Base-by-base conservation (phyloP, 805 yeast genomes). In the Kluyveromyces wickerhamii region DNA sequence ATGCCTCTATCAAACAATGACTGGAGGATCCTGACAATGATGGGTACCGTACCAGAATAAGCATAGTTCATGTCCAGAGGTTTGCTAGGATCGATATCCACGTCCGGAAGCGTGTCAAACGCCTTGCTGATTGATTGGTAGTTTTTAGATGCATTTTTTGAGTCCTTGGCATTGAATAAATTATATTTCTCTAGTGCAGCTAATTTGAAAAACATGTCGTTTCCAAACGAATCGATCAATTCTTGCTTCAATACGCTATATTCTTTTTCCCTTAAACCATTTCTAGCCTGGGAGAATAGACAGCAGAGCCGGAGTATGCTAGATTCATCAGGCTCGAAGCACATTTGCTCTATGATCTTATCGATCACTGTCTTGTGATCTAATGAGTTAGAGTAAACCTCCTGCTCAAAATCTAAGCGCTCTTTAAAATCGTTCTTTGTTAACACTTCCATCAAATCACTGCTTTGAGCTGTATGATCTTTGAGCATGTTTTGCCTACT, bases 41-140 rank as follows among this genome's bases (percentile, higher is more conserved):
- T 54, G 2, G 98, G 97, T 0, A 86, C 81, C 20, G 74, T 81
- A 1, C 94, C 92, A 4, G 96, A 81, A 40, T 82, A 75, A 1
- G 86, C 76, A 51, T 77, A 81, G 1, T 78, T 49, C 8, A 53
- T 48, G 27, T 52, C 56, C 18, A 24, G 36, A 0, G 51, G 53
- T 7, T 44, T 42, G 8, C 38, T 48, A 4, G 41, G 46, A 12
- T 38, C 46, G 4, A 33, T 27, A 21, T 37, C 39, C 4, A 29
- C 38, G 12, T 31, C 40, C 11, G 44, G 43, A 6, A 36, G 27
- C 3, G 40, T 32, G 14, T 36, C 28, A 21, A 39, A 25, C 11
- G 37, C 23, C 7, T 25, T 29, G 13, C 35, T 27, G 13, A 39
- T 24, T 4, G 37, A 18, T 11, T 33, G 32, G 21, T 35, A 36